phyloP scores from a whole-genome alignment of 768 basidiomycete species.

The Mycena leptocephala region DNA sequence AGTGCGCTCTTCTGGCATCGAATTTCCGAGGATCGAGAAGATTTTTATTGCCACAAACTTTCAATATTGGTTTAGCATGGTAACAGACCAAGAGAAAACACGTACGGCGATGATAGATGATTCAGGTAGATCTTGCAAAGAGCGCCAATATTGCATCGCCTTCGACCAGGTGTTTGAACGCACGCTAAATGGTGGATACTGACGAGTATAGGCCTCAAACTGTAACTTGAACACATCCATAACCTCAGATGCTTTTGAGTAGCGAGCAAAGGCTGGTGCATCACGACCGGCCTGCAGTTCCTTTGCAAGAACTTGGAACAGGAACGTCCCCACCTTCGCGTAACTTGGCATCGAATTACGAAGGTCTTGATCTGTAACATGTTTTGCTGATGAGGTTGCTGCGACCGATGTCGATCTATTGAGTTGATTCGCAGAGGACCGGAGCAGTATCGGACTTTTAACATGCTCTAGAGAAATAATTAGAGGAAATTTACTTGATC shows the following conservation, averaged over 20 bases:
- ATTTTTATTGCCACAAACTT: too few relatives aligned
- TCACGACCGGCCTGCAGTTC: background rate
- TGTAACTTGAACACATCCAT: background rate
- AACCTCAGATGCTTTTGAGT: background rate
- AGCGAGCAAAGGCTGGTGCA: background rate
- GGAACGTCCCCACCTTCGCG: background rate
- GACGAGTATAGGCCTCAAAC: slow-evolving; percentile 2
- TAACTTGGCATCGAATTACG: slow-evolving; percentile 2
- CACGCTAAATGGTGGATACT: background rate
- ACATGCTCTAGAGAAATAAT: slow-evolving; percentile 6
- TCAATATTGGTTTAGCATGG: too few relatives aligned
- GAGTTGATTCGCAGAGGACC: slow-evolving; percentile 6
- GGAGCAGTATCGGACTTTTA: slow-evolving; percentile 14
- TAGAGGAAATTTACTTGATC: background rate
- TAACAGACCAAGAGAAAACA: too few relatives aligned
- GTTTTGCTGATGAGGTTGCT: too few relatives aligned
- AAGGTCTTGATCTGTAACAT: background rate
- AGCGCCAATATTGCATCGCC: background rate
- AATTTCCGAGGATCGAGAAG: too few relatives aligned
- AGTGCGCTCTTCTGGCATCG: too few relatives aligned
- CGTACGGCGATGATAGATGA: background rate
- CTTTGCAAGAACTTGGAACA: background rate
- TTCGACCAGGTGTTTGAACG: background rate
- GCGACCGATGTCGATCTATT: background rate
- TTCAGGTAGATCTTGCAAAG: background rate